A percentile compares a stretch with the other conserved stretches of the same genome.
Evolutionary conservation across 2,329 filamentous ascomycete species (phyloP).

Genomic region (Aureobasidium mangrovei): DNA sequence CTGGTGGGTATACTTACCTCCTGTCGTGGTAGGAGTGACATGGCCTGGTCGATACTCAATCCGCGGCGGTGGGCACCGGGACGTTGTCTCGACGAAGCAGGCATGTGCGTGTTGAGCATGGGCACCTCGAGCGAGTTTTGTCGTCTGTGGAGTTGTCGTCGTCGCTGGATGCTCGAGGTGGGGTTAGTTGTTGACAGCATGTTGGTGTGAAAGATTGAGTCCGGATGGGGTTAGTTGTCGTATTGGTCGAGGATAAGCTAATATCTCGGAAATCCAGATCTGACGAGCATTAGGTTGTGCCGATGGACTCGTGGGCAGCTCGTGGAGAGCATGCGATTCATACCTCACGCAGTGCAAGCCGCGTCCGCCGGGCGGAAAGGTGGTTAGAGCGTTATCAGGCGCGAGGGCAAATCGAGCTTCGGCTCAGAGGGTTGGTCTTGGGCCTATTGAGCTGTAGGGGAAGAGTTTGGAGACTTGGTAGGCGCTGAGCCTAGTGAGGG

Average conservation of each 20-base stretch:
- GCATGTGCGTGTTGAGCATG: constrained; percentile 56
- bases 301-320: constrained; percentile 40
- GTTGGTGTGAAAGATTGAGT: constrained; percentile 48
- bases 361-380: constrained; percentile 60
- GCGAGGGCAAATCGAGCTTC: constrained; percentile 5
- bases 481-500: neutral
- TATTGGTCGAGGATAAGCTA: constrained; percentile 25
- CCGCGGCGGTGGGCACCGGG: constrained; percentile 63
- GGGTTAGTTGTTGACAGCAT: constrained; percentile 66
- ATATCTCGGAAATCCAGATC: constrained; percentile 27
- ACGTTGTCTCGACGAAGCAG: constrained; percentile 42
- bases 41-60: constrained; percentile 71
- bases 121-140: constrained; percentile 78
- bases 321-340: constrained; percentile 18
- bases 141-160: constrained; percentile 69
- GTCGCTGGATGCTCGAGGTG: constrained; percentile 62
- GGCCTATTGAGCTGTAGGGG: constrained; percentile 7
- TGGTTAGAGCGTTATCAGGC: constrained; percentile 8
- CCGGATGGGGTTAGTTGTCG: constrained; percentile 45
- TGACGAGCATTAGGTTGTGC: constrained; percentile 20
- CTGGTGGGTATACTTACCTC: constrained; percentile 48
- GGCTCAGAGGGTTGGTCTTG: neutral
- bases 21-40: constrained; percentile 19
- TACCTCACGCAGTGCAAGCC: constrained; percentile 81
- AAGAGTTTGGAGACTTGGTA: neutral